Evolutionary conservation across 768 basidiomycete genomes (phyloP).

Genomic region (Pilatotrama ljubarskyi): DNA sequence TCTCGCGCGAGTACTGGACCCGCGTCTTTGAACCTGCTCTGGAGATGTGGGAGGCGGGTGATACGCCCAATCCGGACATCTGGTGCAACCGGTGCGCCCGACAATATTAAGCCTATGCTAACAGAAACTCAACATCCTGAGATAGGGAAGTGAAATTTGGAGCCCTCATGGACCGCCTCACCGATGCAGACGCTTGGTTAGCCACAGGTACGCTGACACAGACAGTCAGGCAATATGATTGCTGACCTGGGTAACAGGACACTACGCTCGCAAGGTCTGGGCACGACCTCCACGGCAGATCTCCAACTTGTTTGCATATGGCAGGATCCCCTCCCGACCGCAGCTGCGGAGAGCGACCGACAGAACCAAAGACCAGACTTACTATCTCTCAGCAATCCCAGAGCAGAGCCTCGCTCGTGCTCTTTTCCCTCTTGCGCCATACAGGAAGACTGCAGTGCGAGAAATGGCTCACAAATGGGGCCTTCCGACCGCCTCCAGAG

Average conservation of each 20-base stretch:
- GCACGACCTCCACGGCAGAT: conserved; percentile 5
- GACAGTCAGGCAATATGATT: background rate
- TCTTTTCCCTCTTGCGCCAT: conserved; percentile 72
- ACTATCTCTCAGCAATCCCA: conserved; percentile 80
- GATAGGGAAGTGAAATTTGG: conserved; percentile 89
- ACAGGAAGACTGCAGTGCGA: conserved; percentile 73
- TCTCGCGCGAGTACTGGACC: conserved; percentile 90
- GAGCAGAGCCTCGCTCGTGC: conserved; percentile 65
- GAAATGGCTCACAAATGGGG: conserved; percentile 60
- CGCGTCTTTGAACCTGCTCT: conserved; percentile 89
- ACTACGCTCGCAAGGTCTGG: conserved; percentile 80
- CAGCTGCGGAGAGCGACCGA: conserved; percentile 51
- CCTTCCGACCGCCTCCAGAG: conserved; percentile 71
- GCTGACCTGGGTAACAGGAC: conserved; percentile 48
- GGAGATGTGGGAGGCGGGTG: conserved; percentile 70
- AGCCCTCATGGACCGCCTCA: conserved; percentile 69
- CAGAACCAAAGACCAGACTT: conserved; percentile 83
- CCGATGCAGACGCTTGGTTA: conserved; percentile 55
- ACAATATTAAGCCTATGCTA: background rate
- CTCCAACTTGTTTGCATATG: conserved; percentile 12
- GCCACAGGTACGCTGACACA: conserved; percentile 65
- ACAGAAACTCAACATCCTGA: background rate
- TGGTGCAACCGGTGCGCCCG: conserved; percentile 77
- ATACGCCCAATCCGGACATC: conserved; percentile 92
- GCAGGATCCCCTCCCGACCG: conserved; percentile 25